Base-by-base conservation (phyloP, 169 alveolate species). In the Cryptosporidium canis region DNA sequence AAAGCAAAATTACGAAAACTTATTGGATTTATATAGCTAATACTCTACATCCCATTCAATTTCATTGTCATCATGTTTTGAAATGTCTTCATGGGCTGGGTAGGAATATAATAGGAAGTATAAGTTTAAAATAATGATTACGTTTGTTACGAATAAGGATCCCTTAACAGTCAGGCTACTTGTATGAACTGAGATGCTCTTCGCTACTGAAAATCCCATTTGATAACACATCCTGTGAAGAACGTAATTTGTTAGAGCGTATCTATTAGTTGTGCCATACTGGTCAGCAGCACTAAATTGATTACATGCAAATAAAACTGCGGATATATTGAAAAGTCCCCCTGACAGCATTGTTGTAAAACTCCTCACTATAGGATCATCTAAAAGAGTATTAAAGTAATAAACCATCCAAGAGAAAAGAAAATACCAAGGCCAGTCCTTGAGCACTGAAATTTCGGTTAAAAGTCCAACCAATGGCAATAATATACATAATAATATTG, bases 11-110 rank as follows among this genome's bases (percentile, higher is more conserved):
- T 48, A 35, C 29, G 37, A 61, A 58, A 44, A 12, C 8, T 56
- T 6, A 2, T 21, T 35, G 63, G 2, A 70, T 12, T 21, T 2
- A 41, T 27, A 27, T n/a, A 77, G 27, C 37, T 70, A 70, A n/a
- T 51, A 70, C 29, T 37, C 47, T 27, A 70, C 84, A 47, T 70
- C 84, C 84, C 84, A 70, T 33, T 70, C 84, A 29, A 70, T 31
- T 31, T 70, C 84, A 51, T 18, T 51, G 2, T 51, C 63, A 21
- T 51, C 63, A 21, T 51, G 63, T 16, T 51, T 51, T 0, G 58
- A 43, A 31, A 18, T 56, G 9, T 16, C 53, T 24, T 48, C 84
- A 5, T 31, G 84, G 27, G 9, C 33, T 14, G 37, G 27, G 53
- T 51, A 51, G 24, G 35, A 48, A 70, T 70, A 14, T 44, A 70